phyloP scores from a whole-genome alignment of 2,329 filamentous ascomycete species.

The Stenocarpella maydis region DNA sequence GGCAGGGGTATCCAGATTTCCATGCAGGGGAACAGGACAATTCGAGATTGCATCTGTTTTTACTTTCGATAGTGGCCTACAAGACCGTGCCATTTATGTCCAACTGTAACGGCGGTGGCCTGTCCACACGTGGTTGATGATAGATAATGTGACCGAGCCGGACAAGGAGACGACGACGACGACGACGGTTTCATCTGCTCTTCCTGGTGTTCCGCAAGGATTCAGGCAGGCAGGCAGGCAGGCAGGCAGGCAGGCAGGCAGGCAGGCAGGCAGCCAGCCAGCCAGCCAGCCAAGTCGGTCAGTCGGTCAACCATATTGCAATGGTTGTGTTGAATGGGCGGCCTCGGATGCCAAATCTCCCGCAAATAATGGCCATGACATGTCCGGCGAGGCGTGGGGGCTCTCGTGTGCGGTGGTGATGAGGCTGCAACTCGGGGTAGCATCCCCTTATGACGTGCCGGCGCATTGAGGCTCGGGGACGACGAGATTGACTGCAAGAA shows the following conservation, averaged over 20 bases:
- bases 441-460: background rate
- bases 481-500: conserved; percentile 26
- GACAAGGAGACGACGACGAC: background rate
- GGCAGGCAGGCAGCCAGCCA: no score
- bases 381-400: background rate
- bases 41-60: conserved; percentile 20
- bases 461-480: conserved; percentile 25
- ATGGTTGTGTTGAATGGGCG: conserved; percentile 4
- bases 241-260: no score
- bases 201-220: background rate
- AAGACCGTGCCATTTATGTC: background rate
- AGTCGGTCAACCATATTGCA: background rate
- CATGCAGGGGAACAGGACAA: background rate
- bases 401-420: conserved; percentile 11
- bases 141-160: no score
- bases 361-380: no score
- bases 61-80: conserved; percentile 21
- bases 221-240: no score
- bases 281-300: no score
- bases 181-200: background rate
- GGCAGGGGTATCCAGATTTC: conserved; percentile 11
- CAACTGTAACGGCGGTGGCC: no score
- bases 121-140: no score
- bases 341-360: conserved; percentile 9
- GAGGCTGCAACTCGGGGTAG: background rate